Conservation (phyloP, 345 rosid genomes). For the Moricandia arvensis region DNA sequence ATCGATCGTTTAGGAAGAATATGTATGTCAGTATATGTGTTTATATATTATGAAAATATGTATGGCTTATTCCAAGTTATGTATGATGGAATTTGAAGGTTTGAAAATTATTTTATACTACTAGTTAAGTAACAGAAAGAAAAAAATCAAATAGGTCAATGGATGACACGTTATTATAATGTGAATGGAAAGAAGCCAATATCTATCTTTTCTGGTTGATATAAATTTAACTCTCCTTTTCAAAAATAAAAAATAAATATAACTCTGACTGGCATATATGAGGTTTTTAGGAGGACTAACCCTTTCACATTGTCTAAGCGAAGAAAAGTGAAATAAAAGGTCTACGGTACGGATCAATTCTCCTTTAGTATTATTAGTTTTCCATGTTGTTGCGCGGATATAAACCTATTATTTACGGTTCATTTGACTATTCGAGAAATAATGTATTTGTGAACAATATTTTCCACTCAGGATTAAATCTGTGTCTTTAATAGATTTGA, state of each 20-base stretch:
- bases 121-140: not conserved
- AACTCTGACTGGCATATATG: not conserved
- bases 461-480: too few relatives aligned
- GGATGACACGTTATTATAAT: slow-evolving; percentile 30
- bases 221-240: not conserved
- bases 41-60: not conserved
- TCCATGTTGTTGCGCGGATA: too few relatives aligned
- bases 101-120: not conserved
- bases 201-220: slow-evolving; percentile 17
- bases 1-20: not conserved
- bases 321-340: too few relatives aligned
- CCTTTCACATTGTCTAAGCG: not conserved
- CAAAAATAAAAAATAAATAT: not conserved
- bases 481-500: too few relatives aligned
- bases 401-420: too few relatives aligned
- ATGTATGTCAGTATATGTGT: not conserved
- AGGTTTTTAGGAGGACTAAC: not conserved
- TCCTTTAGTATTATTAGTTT: too few relatives aligned
- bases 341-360: too few relatives aligned
- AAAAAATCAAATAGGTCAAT: slow-evolving; percentile 25
- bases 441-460: too few relatives aligned
- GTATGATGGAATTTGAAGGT: slow-evolving; percentile 1
- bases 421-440: too few relatives aligned
- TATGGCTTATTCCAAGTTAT: not conserved
- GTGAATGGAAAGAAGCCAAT: slow-evolving; percentile 31